Conservation (phyloP, 2,329 filamentous ascomycete genomes). For the Dryadomyces sulphureus region DNA sequence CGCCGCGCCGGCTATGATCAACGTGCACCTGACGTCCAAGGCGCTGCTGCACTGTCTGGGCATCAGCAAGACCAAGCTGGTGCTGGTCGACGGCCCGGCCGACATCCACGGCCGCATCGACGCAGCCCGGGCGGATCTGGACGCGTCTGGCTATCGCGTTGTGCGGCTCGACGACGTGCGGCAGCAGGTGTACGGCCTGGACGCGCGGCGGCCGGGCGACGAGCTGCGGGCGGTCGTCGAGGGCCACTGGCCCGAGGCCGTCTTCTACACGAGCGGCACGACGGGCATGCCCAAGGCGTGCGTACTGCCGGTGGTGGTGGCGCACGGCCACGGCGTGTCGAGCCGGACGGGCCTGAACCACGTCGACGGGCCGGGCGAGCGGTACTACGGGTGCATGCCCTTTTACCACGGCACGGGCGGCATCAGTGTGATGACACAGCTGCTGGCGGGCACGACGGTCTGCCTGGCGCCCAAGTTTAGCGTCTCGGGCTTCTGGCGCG, state of each 20-base stretch:
- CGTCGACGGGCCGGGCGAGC: constrained; percentile 27
- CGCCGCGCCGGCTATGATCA: constrained; percentile 55
- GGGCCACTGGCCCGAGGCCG: constrained; percentile 38
- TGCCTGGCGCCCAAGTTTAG: constrained; percentile 56
- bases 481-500: constrained; percentile 54
- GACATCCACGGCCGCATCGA: constrained; percentile 42
- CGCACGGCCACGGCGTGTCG: constrained; percentile 14
- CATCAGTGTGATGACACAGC: constrained; percentile 38
- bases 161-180: constrained; percentile 34
- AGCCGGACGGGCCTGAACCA: constrained; percentile 15
- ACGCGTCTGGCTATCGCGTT: constrained; percentile 35
- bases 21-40: constrained; percentile 50
- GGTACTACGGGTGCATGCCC: constrained; percentile 65
- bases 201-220: constrained; percentile 31
- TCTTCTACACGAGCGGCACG: constrained; percentile 66
- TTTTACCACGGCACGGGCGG: constrained; percentile 64
- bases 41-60: constrained; percentile 51
- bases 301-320: constrained; percentile 36
- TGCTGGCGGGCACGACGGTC: constrained; percentile 38
- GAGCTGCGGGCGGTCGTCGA: constrained; percentile 36
- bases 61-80: constrained; percentile 37
- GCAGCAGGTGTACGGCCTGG: constrained; percentile 20
- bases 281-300: constrained; percentile 64
- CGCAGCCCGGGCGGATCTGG: constrained; percentile 37
- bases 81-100: constrained; percentile 43